Evolutionary conservation across 2,329 filamentous ascomycete genomes (phyloP), one percentile per base, ranked within the genome.

Genomic region (Fusarium buharicum): DNA sequence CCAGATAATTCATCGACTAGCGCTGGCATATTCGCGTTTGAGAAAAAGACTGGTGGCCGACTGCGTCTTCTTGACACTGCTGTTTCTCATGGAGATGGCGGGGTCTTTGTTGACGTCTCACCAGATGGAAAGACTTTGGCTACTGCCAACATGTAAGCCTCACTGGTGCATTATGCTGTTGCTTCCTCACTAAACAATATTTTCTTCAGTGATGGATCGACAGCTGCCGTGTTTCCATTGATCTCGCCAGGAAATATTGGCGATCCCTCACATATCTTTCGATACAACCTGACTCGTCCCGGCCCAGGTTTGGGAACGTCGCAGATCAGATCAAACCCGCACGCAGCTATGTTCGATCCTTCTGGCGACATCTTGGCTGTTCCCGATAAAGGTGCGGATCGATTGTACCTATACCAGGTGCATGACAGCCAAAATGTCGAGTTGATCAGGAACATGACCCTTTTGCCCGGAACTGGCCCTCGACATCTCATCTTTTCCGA

Each of bases 101-200:
- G 37, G 11, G 47, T 50, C 11, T 41, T 24, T 34, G 17, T 50
- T 12, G 47, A 50, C 7, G 20, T 50, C 7, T 40, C 47, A 14
- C 18, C n/a, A 18, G 18, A 50, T 17, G 47, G 47, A 6, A 41
- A 41, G 17, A 50, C 28, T 10, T 20, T 50, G 16, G n/a, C 47
- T 41, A 16, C 47, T 10, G 47, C 47, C 14, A 50, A 50, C n/a
- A 50, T 50, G 47, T 50, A 24, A 18, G 47, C 12, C 10, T n/a
- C n/a, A 17, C 30, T n/a, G 7, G 12, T n/a, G 30, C 12, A 12
- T 33, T 28, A 5, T 4, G 27, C 10, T 33, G 11, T 33, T 6
- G 28, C 30, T 7, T 7, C 3, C 6, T 14, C 6, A n/a, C 30
- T 33, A 7, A 33, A 5, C 30, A 13, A 13, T n/a, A 14, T 5